These are phyloP conservation scores for Triticum turgidum DNA, from an alignment of 176 grass and related monocot species.

Conservation along the genomic window DNA sequence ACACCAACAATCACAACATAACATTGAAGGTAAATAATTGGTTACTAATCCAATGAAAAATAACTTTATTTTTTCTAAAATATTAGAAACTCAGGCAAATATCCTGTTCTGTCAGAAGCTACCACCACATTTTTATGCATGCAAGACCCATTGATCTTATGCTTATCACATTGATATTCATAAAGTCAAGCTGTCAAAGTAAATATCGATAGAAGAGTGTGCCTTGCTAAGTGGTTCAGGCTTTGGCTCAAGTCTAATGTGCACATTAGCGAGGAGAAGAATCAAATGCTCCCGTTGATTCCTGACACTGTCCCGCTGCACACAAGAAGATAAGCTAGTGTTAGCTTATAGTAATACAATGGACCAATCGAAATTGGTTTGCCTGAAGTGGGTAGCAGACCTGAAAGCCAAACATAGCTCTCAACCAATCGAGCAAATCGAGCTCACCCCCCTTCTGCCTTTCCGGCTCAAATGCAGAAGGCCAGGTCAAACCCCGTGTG, in stretches of 20 bases:
- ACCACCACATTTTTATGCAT: neutral
- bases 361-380: conserved; percentile 8
- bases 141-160: conserved; percentile 2
- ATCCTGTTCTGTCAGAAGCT: neutral
- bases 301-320: conserved; percentile 83
- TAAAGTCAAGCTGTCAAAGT: conserved; percentile 26
- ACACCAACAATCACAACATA: neutral
- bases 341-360: conserved; percentile 37
- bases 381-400: conserved; percentile 36
- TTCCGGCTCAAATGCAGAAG: conserved; percentile 69
- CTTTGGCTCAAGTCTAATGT: conserved; percentile 82
- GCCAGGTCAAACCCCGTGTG: conserved; percentile 75
- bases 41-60: conserved; percentile 1
- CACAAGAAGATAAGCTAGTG: conserved; percentile 27
- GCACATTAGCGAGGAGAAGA: conserved; percentile 85
- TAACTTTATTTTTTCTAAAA: neutral
- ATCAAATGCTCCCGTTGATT: conserved; percentile 97
- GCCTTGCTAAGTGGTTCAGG: conserved; percentile 84
- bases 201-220: conserved; percentile 34
- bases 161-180: neutral
- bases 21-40: neutral
- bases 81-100: neutral
- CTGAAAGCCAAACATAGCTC: conserved; percentile 98
- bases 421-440: conserved; percentile 95
- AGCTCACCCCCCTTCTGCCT: conserved; percentile 75